A percentile compares a stretch with the other conserved stretches of the same genome.
These are phyloP conservation scores for Conringia planisiliqua DNA, from an alignment of 345 rosid genomes.

Conservation along the genomic window DNA sequence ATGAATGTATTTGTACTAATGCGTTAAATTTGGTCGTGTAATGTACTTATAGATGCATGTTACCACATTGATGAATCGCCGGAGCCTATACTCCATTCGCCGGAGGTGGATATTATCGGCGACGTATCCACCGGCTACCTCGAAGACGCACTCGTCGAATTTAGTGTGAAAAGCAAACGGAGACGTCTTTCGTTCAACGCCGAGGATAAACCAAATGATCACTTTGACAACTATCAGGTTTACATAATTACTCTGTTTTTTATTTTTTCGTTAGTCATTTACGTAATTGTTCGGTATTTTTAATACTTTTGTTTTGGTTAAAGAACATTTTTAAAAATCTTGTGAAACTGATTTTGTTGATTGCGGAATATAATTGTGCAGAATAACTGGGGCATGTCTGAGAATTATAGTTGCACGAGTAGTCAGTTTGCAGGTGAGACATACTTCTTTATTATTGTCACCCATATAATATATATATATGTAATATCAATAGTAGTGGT, in stretches of 20 bases:
- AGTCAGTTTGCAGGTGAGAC: conserved; percentile 43
- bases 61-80: conserved; percentile 43
- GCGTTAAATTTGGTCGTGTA: conserved; percentile 7
- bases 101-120: conserved; percentile 27
- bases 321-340: background rate
- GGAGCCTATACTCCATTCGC: conserved; percentile 35
- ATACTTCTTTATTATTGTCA: conserved; percentile 19
- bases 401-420: conserved; percentile 54
- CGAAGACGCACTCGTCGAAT: conserved; percentile 77
- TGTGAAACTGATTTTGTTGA: background rate
- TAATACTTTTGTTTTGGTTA: background rate
- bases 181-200: conserved; percentile 45
- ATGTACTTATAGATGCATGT: conserved; percentile 25
- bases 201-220: conserved; percentile 18
- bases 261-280: background rate
- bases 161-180: conserved; percentile 59
- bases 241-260: background rate
- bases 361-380: conserved; percentile 30
- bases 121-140: conserved; percentile 80
- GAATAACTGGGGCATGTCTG: conserved; percentile 57
- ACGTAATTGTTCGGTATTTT: background rate
- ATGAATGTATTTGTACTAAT: background rate
- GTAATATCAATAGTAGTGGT: background rate
- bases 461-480: background rate
- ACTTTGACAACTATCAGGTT: conserved; percentile 25